phyloP scores from a whole-genome alignment of 495 filamentous ascomycete genomes.

The Cudoniella acicularis region DNA sequence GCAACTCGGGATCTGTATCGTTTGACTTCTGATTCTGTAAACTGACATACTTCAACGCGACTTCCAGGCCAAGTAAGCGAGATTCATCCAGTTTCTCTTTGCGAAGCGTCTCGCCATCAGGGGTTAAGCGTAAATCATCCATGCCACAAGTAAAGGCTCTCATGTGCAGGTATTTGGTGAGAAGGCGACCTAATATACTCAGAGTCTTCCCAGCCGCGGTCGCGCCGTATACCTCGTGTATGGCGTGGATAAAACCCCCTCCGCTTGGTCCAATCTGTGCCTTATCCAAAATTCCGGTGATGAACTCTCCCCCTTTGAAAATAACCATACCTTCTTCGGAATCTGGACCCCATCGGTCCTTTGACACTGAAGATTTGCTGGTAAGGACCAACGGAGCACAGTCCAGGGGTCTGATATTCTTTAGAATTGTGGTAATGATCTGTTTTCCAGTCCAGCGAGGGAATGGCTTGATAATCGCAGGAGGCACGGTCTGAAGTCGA shows the following conservation, averaged over 20 bases:
- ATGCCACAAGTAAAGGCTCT: conserved; percentile 95
- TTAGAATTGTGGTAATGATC: conserved; percentile 85
- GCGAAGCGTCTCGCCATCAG: conserved; percentile 69
- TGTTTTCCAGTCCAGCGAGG: conserved; percentile 97
- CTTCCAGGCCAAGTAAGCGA: conserved; percentile 70
- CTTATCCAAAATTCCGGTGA: conserved; percentile 93
- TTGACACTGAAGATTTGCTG: conserved; percentile 70
- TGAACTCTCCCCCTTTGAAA: conserved; percentile 81
- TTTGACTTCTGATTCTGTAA: conserved; percentile 58
- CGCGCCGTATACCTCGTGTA: conserved; percentile 93
- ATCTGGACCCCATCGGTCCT: conserved; percentile 63
- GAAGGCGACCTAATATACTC: conserved; percentile 80
- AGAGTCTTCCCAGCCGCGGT: conserved; percentile 78
- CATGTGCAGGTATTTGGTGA: conserved; percentile 90
- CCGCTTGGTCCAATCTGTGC: conserved; percentile 84
- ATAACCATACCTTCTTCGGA: conserved; percentile 70
- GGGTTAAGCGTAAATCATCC: conserved; percentile 87
- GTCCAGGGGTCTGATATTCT: conserved; percentile 76
- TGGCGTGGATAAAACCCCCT: conserved; percentile 84
- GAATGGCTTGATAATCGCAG: conserved; percentile 77
- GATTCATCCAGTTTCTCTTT: conserved; percentile 66
- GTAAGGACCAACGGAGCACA: conserved; percentile 76
- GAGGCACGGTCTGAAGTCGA: conserved; percentile 72
- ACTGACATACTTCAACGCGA: conserved; percentile 90
- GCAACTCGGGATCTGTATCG: conserved; percentile 64